These are phyloP conservation scores for Stylosanthes scabra DNA, from an alignment of 331 rosid species.

Conservation along the genomic window DNA sequence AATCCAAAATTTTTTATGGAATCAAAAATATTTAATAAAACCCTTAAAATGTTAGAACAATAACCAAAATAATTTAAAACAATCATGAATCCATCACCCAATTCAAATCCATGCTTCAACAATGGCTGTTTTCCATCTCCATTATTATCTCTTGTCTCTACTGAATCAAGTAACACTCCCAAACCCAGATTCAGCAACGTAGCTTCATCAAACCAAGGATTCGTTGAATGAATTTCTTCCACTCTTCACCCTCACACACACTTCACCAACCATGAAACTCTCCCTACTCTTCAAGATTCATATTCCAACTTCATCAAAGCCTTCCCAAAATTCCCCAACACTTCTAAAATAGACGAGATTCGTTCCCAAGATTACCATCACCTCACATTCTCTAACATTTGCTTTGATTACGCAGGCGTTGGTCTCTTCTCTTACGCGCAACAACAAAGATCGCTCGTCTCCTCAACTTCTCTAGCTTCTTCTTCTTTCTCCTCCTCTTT, in stretches of 20 bases:
- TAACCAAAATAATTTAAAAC: not conserved
- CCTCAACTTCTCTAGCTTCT: constrained; percentile 38
- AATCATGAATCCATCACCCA: constrained; percentile 58
- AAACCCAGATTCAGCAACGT: constrained; percentile 24
- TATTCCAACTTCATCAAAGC: constrained; percentile 58
- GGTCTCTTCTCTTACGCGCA: constrained; percentile 82
- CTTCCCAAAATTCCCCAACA: constrained; percentile 52
- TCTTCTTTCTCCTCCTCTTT: constrained; percentile 46
- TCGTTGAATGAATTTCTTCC: constrained; percentile 49
- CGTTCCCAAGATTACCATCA: constrained; percentile 70
- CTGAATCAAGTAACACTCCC: constrained; percentile 30
- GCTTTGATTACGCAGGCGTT: constrained; percentile 76
- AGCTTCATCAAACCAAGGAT: constrained; percentile 35
- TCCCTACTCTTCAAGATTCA: constrained; percentile 66
- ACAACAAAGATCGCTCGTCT: constrained; percentile 30
- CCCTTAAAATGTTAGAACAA: too few relatives aligned
- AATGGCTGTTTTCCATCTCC: constrained; percentile 64
- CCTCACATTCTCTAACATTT: constrained; percentile 61
- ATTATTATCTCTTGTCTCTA: constrained; percentile 42
- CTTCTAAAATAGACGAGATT: constrained; percentile 56
- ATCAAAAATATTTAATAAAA: too few relatives aligned
- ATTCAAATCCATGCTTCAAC: constrained; percentile 57
- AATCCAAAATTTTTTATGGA: too few relatives aligned
- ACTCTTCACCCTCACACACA: constrained; percentile 58
- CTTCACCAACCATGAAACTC: constrained; percentile 80